These are phyloP conservation scores for Pythium angustatum DNA, from an alignment of 352 stramenopile genomes.

Conservation along the genomic window DNA sequence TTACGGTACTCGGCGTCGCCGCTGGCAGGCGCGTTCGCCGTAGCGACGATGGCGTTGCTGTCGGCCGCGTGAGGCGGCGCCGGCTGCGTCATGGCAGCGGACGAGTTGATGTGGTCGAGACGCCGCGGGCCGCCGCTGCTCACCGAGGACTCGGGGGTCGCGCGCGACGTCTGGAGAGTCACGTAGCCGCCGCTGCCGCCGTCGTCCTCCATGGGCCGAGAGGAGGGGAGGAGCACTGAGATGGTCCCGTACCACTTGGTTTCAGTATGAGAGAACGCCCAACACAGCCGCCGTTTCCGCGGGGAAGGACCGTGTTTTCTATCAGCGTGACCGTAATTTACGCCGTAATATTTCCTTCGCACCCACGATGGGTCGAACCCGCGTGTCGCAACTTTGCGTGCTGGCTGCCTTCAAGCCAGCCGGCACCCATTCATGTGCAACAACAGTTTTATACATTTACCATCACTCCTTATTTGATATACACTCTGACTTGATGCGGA, in stretches of 20 bases:
- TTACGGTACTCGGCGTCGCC: conserved; percentile 51
- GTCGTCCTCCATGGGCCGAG: conserved; percentile 30
- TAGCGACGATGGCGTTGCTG: background rate
- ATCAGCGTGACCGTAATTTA: too few species aligned
- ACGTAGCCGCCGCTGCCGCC: conserved; percentile 25
- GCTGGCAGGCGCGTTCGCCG: too few species aligned
- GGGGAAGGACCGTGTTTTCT: too few species aligned
- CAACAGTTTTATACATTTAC: conserved; percentile 1
- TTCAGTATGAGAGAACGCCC: conserved; percentile 10
- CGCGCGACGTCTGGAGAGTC: conserved; percentile 38
- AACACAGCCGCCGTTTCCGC: too few species aligned
- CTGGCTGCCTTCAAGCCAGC: background rate
- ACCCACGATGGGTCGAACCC: background rate
- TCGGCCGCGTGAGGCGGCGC: conserved; percentile 11
- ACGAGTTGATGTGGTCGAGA: conserved; percentile 18
- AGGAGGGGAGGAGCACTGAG: conserved; percentile 1
- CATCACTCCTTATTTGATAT: background rate
- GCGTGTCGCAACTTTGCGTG: background rate
- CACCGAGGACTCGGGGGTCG: background rate
- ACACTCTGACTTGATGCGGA: background rate
- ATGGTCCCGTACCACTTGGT: conserved; percentile 1
- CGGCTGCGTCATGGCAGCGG: background rate
- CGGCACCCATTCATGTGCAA: background rate
- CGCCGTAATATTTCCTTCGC: too few species aligned
- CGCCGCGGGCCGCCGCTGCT: conserved; percentile 8